Evolutionary conservation across 495 filamentous ascomycete species (phyloP).

Genomic region (Talaromyces nanjingensis): DNA sequence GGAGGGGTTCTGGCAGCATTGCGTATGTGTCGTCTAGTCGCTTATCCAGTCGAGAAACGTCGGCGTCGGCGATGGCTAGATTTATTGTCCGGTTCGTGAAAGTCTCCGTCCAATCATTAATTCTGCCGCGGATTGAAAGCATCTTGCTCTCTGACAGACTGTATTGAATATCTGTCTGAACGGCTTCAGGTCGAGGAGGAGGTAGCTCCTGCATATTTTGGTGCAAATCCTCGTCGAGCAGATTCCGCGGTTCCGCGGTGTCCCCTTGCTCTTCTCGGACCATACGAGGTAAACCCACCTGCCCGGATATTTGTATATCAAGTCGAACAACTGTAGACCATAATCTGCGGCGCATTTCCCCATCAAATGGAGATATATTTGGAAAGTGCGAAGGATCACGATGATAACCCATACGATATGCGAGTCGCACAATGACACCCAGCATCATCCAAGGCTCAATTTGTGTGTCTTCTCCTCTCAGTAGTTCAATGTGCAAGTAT

Average conservation of each 20-base stretch:
- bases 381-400: slow-evolving; percentile 23
- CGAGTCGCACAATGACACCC: slow-evolving; percentile 18
- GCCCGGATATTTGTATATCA: slow-evolving; percentile 23
- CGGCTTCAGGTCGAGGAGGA: slow-evolving; percentile 17
- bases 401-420: slow-evolving; percentile 27
- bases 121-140: slow-evolving; percentile 31
- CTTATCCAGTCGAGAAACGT: slow-evolving; percentile 22
- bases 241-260: slow-evolving; percentile 28
- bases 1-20: slow-evolving; percentile 22
- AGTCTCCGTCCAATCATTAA: slow-evolving; percentile 60
- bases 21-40: slow-evolving; percentile 26
- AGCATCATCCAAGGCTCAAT: slow-evolving; percentile 19
- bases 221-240: slow-evolving; percentile 24
- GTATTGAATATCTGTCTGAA: slow-evolving; percentile 30
- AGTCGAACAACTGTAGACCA: slow-evolving; percentile 18
- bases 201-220: slow-evolving; percentile 20
- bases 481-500: slow-evolving; percentile 19
- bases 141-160: slow-evolving; percentile 31
- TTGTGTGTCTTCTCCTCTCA: slow-evolving; percentile 13
- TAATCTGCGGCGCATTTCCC: slow-evolving; percentile 25
- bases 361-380: slow-evolving; percentile 19
- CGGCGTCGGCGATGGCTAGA: slow-evolving; percentile 50
- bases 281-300: slow-evolving; percentile 29
- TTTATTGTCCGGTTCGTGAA: slow-evolving; percentile 53
- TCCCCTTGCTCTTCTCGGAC: slow-evolving; percentile 24